Base-by-base conservation (phyloP, 1,139 yeast species). In the Hyphopichia burtonii region DNA sequence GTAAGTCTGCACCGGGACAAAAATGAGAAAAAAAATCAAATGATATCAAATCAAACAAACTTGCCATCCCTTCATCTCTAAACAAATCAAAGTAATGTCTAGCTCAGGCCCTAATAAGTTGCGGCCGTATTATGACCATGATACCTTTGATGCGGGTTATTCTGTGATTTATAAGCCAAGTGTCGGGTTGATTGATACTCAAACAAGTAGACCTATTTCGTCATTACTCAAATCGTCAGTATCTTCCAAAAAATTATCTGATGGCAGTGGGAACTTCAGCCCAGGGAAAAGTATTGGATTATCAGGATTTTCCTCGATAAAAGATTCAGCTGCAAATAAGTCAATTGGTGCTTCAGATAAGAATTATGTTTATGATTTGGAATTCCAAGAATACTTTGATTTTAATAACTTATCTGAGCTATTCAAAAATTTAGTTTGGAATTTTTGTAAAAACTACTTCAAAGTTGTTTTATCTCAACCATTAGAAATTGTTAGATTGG, bases 401-500 rank as follows among this genome's bases (percentile, higher is more conserved):
- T 55, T 71, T 42, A 71, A 68, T 49, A 82, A 82, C 51, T 61
- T 85, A 48, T 68, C 71, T 41, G 86, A 80, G 48, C 60, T 83
- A 39, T 50, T 80, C 14, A 68, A 71, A 48, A 78, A 79, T 51
- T 63, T 87, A 59, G 53, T 75, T 41, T 72, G 76, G 61, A 80
- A 86, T 35, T 82, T 88, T 52, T 57, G 82, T 39, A 80, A 80
- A 50, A 83, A 82, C 49, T 90, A 90, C 64, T 65, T 80, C 44
- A 82, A 80, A 48, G 80, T 83, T 39, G 60, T 88, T 32, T 59
- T 86, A 19, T 79, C 89, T 18, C 98, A 93, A 61, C 99, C 99
- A 1, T 83, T 91, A 61, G 97, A 93, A 55, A 86, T 88, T 28
- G 82, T 88, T 4, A 74, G 95, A 42, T 70, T 89, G 48, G 72